These are phyloP conservation scores for Heimioporus sp. DNA, from an alignment of 768 basidiomycete genomes.

Conservation along the genomic window DNA sequence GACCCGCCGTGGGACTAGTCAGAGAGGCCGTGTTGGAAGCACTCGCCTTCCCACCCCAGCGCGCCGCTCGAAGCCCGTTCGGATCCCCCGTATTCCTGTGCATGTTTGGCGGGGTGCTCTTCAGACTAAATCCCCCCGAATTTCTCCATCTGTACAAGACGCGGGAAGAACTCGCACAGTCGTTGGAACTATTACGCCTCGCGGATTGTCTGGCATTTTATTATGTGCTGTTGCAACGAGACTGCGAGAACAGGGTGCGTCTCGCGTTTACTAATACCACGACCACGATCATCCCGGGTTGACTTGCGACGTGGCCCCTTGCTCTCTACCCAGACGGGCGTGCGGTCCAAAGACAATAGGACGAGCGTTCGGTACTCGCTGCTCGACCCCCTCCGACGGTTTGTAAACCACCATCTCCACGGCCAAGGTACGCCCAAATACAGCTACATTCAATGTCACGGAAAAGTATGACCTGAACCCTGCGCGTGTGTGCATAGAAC, in stretches of 20 bases:
- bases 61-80: slow-evolving; percentile 40
- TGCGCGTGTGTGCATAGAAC: slow-evolving; percentile 11
- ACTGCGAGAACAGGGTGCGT: slow-evolving; percentile 54
- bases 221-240: slow-evolving; percentile 61
- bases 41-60: slow-evolving; percentile 28
- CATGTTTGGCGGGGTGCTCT: slow-evolving; percentile 57
- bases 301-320: not conserved
- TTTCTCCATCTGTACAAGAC: slow-evolving; percentile 40
- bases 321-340: slow-evolving; percentile 43
- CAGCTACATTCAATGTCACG: not conserved
- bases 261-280: not conserved
- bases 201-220: slow-evolving; percentile 67
- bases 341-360: slow-evolving; percentile 45
- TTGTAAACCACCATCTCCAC: slow-evolving; percentile 35
- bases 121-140: slow-evolving; percentile 54
- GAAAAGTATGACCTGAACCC: not conserved
- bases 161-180: slow-evolving; percentile 48
- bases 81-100: slow-evolving; percentile 54
- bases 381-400: slow-evolving; percentile 42
- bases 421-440: slow-evolving; percentile 25
- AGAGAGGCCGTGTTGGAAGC: slow-evolving; percentile 65
- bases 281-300: not conserved
- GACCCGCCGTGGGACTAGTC: slow-evolving; percentile 64
- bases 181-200: slow-evolving; percentile 58
- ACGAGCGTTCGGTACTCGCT: slow-evolving; percentile 43